Base-by-base conservation (phyloP, 2,329 filamentous ascomycete genomes). In the Apiospora koreana region DNA sequence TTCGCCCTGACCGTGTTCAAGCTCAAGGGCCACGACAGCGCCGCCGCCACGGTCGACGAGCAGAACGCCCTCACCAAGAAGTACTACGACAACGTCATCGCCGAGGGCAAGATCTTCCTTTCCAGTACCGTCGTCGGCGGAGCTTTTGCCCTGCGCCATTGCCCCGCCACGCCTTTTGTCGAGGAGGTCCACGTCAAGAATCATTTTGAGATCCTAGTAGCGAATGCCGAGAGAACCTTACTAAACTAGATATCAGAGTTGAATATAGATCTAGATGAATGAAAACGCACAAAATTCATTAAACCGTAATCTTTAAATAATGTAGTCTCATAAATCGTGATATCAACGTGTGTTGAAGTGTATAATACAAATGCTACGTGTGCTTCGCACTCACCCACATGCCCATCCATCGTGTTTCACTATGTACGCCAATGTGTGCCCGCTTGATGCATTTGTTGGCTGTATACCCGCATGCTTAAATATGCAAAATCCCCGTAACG, bases 1-100 rank as follows among this genome's bases (percentile, higher is more conserved):
- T 98, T 97, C 77, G 93, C 90, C 0, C 86, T 98, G 68, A 93
- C 93, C 0, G 94, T 95, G 0, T 89, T 98, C 74, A 87, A 89
- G 1, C 82, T 95, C 21, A 87, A 86, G 65, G 86, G 85, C 2
- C 81, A 79, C 73, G 38, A 67, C 23, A 41, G 67, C 46, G 64
- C 48, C 65, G 69, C 48, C 7, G 64, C 68, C 18, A 75, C 74
- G 45, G 31, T 73, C 35, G 86, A 89, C 69, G 85, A 87, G 71
- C 86, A 88, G 16, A 94, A 96, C 74, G 83, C 81, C 25, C 77
- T 93, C 14, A 97, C 94, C 0, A 92, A 92, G 80, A 86, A 87
- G 69, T 88, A 97, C 16, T 95, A 93, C 76, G 92, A 96, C 76
- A 80, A 84, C 31, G 87, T 97, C 38, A 95, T 97, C 76, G 84